Conservation (phyloP, 345 rosid genomes). For the Arabidopsis arenosa region DNA sequence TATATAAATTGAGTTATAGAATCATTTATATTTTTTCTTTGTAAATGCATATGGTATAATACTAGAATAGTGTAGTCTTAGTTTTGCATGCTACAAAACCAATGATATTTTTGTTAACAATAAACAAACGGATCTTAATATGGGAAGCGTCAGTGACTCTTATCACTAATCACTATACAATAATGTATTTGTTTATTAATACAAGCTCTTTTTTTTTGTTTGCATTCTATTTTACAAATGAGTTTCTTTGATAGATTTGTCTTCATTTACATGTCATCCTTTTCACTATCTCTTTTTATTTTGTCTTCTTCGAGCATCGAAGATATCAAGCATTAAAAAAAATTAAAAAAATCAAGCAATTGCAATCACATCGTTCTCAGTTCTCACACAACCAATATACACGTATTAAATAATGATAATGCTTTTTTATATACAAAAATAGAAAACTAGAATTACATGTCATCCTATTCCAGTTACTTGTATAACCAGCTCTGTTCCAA, state of each 20-base stretch:
- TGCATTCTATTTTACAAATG: slow-evolving; percentile 10
- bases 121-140: no score
- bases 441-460: slow-evolving; percentile 5
- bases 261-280: neutral
- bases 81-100: no score
- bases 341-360: neutral
- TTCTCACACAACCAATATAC: neutral
- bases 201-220: no score
- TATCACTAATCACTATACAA: no score
- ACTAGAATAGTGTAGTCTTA: no score
- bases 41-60: no score
- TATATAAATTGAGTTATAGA: no score
- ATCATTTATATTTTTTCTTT: no score
- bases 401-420: no score
- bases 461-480: slow-evolving; percentile 19
- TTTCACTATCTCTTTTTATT: neutral
- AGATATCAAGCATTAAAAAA: neutral
- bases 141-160: no score
- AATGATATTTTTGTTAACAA: no score
- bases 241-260: neutral
- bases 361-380: neutral
- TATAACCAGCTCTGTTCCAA: slow-evolving; percentile 13
- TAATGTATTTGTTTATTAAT: no score
- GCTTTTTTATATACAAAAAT: neutral
- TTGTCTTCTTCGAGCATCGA: neutral